Evolutionary conservation across 2,329 filamentous ascomycete genomes (phyloP), one percentile per base, ranked within the genome.

Genomic region (Fusarium robinianum): DNA sequence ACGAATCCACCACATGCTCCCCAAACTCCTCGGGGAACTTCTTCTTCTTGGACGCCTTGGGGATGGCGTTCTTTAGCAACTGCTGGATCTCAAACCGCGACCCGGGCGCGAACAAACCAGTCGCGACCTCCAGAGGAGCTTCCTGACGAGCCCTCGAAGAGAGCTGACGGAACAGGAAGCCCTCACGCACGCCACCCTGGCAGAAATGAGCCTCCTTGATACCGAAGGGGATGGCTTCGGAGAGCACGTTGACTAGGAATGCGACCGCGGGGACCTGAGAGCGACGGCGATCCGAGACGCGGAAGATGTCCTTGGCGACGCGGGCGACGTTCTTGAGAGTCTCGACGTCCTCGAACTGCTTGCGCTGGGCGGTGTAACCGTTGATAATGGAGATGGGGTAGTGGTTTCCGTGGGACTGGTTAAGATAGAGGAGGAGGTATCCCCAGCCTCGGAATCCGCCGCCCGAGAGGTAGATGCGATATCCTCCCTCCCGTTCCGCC

Each of bases 371-470:
- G 10, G 70, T 72, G 63, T 85, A 87, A 2, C 85, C 85, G 54
- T 88, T 88, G 70, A 88, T 87, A 46, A 87, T 80, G 2, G 84
- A 81, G 14, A 88, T 83, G 1, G 85, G 85, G 58, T 87, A 88
- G 1, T 83, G 83, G 11, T 71, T 66, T 12, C 83, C 74, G 5
- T 68, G 64, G 30, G 83, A 77, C 58, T 80, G 73, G 43, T 76
- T 78, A 73, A 88, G 81, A 34, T 69, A 69, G 5, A 70, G 63
- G 25, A 88, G 74, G 9, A 87, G 67, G 58, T 86, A 87, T 2
- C 85, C 85, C 81, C 85, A 88, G 3, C 85, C 85, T 33, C 85
- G 72, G 57, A 88, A 87, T 0, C 85, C 85, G 11, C 84, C 85
- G 15, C 84, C 85, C 11, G 81, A 87, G 5, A 88, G 74, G 52